A percentile compares a stretch with the other conserved stretches of the same genome.
Conservation (phyloP, 805 yeast genomes). For the Saturnispora saitoi region DNA sequence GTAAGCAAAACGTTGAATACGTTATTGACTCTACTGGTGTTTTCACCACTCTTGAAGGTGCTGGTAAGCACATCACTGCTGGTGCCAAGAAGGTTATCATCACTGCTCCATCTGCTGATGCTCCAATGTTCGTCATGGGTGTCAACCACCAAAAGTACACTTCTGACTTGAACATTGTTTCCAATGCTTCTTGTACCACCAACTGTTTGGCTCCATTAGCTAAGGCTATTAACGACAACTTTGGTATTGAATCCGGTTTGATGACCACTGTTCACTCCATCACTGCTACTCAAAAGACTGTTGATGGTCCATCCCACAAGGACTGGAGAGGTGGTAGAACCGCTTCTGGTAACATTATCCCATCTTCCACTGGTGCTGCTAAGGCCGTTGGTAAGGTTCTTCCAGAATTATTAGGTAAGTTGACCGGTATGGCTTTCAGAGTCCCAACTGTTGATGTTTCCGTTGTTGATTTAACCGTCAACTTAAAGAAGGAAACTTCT, state of each 20-base stretch:
- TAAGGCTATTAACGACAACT: conserved; percentile 77
- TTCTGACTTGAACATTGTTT: conserved; percentile 64
- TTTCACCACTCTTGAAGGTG: conserved; percentile 75
- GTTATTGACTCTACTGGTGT: conserved; percentile 94
- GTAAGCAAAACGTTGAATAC: conserved; percentile 68
- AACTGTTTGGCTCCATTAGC: conserved; percentile 94
- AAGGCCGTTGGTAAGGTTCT: conserved; percentile 95
- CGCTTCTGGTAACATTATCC: conserved; percentile 91
- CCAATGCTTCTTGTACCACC: conserved; percentile 94
- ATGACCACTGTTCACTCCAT: conserved; percentile 96
- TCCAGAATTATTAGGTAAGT: conserved; percentile 84
- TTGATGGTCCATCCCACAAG: conserved; percentile 94
- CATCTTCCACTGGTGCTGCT: conserved; percentile 96
- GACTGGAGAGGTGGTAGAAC: conserved; percentile 99
- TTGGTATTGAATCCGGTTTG: conserved; percentile 84
- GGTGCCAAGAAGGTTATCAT: conserved; percentile 94
- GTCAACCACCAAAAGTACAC: conserved; percentile 78
- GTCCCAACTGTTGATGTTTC: conserved; percentile 93
- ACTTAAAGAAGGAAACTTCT: conserved; percentile 65
- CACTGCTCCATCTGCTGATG: conserved; percentile 90
- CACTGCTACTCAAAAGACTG: conserved; percentile 94
- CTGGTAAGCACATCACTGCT: conserved; percentile 74
- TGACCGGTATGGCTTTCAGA: conserved; percentile 90
- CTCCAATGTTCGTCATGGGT: conserved; percentile 93
- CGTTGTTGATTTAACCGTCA: conserved; percentile 86